These are phyloP conservation scores for Penicillium freii DNA, from an alignment of 2,329 filamentous ascomycete species.

Conservation along the genomic window DNA sequence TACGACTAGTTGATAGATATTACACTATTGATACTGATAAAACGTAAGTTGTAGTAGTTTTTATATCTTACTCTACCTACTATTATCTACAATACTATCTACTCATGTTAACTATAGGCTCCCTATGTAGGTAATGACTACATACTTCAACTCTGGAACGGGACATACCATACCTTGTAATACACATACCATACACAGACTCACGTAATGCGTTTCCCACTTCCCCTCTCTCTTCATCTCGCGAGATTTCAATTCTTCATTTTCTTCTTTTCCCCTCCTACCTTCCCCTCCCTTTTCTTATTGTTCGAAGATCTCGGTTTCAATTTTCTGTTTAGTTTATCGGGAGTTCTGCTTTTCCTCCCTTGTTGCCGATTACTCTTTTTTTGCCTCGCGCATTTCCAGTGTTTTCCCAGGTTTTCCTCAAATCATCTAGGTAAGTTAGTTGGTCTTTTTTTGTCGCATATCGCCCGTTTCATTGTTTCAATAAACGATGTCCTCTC, in stretches of 20 bases:
- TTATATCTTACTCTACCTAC: neutral
- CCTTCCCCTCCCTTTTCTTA: constrained; percentile 25
- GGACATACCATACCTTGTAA: constrained; percentile 8
- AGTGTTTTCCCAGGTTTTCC: constrained; percentile 21
- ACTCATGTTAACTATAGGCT: no score
- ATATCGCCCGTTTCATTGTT: constrained; percentile 19
- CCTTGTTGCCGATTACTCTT: constrained; percentile 19
- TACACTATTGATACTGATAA: neutral
- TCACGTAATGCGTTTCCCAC: constrained; percentile 14
- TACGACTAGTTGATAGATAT: neutral
- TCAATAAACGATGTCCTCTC: neutral
- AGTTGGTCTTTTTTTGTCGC: constrained; percentile 11
- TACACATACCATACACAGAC: constrained; percentile 6
- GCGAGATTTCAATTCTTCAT: constrained; percentile 26
- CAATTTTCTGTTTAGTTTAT: constrained; percentile 26
- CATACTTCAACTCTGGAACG: neutral
- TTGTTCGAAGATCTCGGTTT: constrained; percentile 27
- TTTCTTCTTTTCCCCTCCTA: constrained; percentile 21
- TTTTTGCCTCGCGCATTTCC: constrained; percentile 21
- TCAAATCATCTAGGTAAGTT: constrained; percentile 22
- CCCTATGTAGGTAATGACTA: neutral
- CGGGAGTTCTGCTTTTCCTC: constrained; percentile 28
- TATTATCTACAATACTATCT: neutral
- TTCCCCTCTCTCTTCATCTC: constrained; percentile 21
- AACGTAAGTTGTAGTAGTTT: neutral